These are phyloP conservation scores for Dryas integrifolia DNA, from an alignment of 331 rosid genomes.

Conservation along the genomic window DNA sequence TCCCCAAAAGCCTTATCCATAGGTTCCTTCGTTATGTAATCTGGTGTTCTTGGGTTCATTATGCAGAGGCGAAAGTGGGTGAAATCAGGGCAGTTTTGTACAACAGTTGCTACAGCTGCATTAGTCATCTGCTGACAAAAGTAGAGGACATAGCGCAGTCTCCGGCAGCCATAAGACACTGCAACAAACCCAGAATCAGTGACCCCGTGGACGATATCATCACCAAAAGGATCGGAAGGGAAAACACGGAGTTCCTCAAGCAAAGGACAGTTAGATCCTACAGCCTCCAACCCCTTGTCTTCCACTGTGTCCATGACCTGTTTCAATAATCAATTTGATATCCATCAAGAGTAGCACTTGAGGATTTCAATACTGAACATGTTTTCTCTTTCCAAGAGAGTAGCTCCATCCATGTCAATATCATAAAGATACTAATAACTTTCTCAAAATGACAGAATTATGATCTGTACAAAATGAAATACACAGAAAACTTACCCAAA, in stretches of 20 bases:
- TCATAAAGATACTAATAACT: not conserved
- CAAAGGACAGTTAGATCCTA: conserved; percentile 64
- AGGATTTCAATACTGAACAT: no score
- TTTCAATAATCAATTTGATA: conserved; percentile 22
- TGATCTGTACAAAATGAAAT: not conserved
- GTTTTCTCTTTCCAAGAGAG: not conserved
- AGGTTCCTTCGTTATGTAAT: conserved; percentile 54
- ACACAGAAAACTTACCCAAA: conserved; percentile 54
- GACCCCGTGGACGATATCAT: conserved; percentile 51
- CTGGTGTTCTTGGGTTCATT: conserved; percentile 64
- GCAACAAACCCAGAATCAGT: conserved; percentile 79
- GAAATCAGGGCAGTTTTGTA: conserved; percentile 72
- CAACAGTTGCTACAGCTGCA: conserved; percentile 75
- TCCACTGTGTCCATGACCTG: conserved; percentile 80
- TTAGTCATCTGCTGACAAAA: conserved; percentile 86
- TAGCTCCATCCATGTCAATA: no score
- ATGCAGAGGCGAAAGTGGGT: conserved; percentile 88
- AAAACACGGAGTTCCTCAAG: conserved; percentile 87
- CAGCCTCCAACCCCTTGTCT: conserved; percentile 81
- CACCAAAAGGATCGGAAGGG: conserved; percentile 64
- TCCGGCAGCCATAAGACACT: conserved; percentile 68
- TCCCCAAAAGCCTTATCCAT: conserved; percentile 89
- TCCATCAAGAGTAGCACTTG: not conserved
- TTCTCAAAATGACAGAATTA: not conserved
- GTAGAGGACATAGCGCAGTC: conserved; percentile 71